A percentile compares a stretch with the other conserved stretches of the same genome.
These are phyloP conservation scores for Nymphaea thermarum DNA, from an alignment of 164 flowering plant species.

Conservation along the genomic window DNA sequence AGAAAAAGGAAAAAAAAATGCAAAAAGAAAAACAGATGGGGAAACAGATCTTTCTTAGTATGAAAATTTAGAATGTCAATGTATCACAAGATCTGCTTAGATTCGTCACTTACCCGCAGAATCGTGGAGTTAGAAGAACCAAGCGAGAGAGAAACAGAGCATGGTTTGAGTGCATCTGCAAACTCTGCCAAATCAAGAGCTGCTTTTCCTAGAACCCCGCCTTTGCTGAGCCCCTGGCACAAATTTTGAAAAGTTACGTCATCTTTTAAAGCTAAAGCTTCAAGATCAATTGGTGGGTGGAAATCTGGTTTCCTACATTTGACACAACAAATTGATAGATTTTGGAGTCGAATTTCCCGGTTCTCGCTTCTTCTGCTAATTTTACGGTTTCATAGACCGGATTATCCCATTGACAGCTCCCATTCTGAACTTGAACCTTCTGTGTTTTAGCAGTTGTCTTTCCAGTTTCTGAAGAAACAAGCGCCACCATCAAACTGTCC, in stretches of 20 bases:
- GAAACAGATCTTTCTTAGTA: background rate
- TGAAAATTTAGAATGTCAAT: constrained; percentile 2
- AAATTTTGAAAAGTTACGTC: background rate
- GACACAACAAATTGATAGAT: constrained; percentile 52
- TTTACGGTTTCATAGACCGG: constrained; percentile 68
- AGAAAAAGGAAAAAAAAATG: background rate
- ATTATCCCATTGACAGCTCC: constrained; percentile 67
- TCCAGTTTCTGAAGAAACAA: constrained; percentile 68
- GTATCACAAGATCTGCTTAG: too few relatives aligned
- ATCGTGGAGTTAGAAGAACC: constrained; percentile 42
- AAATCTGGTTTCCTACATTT: constrained; percentile 26
- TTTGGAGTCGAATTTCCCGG: constrained; percentile 61
- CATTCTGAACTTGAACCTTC: constrained; percentile 49
- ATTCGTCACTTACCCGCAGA: constrained; percentile 48
- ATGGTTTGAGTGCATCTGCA: constrained; percentile 44
- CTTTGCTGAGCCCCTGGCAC: constrained; percentile 68
- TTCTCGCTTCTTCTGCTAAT: constrained; percentile 45
- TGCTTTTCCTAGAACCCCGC: constrained; percentile 66
- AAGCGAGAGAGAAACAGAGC: constrained; percentile 51
- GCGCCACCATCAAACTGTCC: constrained; percentile 50
- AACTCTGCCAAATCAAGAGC: constrained; percentile 63
- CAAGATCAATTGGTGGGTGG: background rate
- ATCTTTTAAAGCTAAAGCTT: background rate
- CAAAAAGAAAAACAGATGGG: too few relatives aligned
- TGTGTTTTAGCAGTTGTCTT: constrained; percentile 58